Evolutionary conservation across 1,139 yeast species (phyloP), one percentile per base, ranked within the genome.

Genomic region (Groenewaldozyma auringiensis): DNA sequence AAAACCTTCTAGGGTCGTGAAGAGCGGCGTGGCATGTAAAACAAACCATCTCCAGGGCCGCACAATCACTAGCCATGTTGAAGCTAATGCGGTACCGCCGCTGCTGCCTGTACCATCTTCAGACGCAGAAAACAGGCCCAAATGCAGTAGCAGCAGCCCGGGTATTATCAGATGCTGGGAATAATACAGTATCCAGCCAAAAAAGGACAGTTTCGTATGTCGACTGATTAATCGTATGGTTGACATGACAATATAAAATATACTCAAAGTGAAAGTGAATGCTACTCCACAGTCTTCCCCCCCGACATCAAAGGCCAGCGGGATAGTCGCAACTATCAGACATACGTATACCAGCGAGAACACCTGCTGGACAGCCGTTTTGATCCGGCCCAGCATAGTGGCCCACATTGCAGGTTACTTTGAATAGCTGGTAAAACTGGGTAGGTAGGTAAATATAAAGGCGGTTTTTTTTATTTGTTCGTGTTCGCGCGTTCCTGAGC

Each of bases 261-360:
- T 63, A 52, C 83, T 76, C 29, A 88, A 71, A 1, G 95, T 81
- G 42, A 85, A 77, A 1, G 96, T 84, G 61, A 81, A 92, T 16
- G 94, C 79, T 53, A 92, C 68, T 0, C 98, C 98, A 65, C 97
- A 89, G 47, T 79, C 75, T 27, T 82, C 75, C 1, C 97, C 97
- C 14, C 97, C 97, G 31, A 87, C 83, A 60, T 89, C 96, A 65
- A 92, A 92, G n/a, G 96, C 87, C 52, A 92, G 73, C 3, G 97
- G 97, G 16, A 92, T 83, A 1, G 96, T 84, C 33, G 89, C 71
- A 40, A 92, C 76, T 20, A 87, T 79, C 43, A 87, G 75, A 14
- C 78, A 67, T 46, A 87, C 71, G 60, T 61, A 61, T 22, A 62
- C 43, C 35, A 53, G 46, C 39, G 65, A 58, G 42, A 60, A 53